Conservation (phyloP, 2,329 filamentous ascomycete genomes). For the Huntiella omanensis region DNA sequence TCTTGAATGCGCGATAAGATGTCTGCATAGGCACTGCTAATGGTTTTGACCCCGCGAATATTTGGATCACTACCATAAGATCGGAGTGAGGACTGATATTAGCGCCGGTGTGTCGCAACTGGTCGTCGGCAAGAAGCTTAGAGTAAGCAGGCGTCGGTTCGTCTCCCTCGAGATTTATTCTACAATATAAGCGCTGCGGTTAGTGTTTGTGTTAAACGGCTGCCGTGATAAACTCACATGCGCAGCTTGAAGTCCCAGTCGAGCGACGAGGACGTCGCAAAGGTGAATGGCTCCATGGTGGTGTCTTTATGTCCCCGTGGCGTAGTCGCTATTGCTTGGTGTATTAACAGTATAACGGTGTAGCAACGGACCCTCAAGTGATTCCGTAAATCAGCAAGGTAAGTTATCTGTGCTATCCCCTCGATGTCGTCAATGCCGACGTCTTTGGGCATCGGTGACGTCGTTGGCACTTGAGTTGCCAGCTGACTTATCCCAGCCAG, state of each 20-base stretch:
- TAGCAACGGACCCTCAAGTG: too few species aligned
- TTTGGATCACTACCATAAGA: slow-evolving; percentile 77
- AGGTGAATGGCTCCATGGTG: slow-evolving; percentile 84
- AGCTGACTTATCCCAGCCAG: too few species aligned
- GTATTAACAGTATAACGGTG: too few species aligned
- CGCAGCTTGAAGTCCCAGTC: slow-evolving; percentile 51
- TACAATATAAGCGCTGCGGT: slow-evolving; percentile 13
- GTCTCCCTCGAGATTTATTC: slow-evolving; percentile 29
- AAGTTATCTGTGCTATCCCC: too few species aligned
- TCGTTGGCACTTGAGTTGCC: too few species aligned
- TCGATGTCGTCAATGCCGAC: too few species aligned
- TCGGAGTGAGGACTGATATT: slow-evolving; percentile 68
- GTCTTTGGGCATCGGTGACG: too few species aligned
- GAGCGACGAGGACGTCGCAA: slow-evolving; percentile 74
- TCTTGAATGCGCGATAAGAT: slow-evolving; percentile 76
- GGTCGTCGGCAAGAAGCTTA: slow-evolving; percentile 56
- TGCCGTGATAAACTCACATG: slow-evolving; percentile 28
- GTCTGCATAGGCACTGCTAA: slow-evolving; percentile 85
- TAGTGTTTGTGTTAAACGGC: background rate
- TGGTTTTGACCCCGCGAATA: slow-evolving; percentile 92
- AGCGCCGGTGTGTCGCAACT: slow-evolving; percentile 73
- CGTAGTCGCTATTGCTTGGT: too few species aligned
- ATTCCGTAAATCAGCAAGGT: too few species aligned
- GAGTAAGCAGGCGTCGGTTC: slow-evolving; percentile 32
- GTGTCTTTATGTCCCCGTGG: background rate